Evolutionary conservation across 176 grass and related monocot genomes (phyloP), one percentile per base, ranked within the genome.

Genomic region (Stipa capillata): DNA sequence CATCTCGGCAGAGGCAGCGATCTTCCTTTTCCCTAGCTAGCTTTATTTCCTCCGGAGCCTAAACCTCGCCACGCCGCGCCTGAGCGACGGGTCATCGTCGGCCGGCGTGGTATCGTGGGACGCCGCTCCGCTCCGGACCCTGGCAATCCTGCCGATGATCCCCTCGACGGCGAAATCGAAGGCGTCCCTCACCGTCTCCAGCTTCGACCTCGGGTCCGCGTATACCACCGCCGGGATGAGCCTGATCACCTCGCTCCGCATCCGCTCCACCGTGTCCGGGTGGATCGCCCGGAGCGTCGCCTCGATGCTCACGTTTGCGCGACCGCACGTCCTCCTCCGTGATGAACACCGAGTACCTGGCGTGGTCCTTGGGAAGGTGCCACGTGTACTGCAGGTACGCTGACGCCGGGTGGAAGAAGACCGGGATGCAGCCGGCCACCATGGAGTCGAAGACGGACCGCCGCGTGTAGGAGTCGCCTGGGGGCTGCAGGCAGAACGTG

Each of bases 391-490:
- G 79, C 53, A 74, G 25, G 41, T 90, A 90, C 79, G 88, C 79
- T 11, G 88, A 69, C 20, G 29, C 34, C 32, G 15, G 9, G 72
- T 90, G 56, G 63, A 90, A 90, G 83, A 90, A 90, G 64, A 90
- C 88, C 41, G 84, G 83, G 48, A 90, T 83, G 77, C 88, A 87
- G 1, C 88, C 88, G 41, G 83, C 84, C 12, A 87, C 73, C 72
- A 90, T 87, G 5, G 88, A 78, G 73, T 90, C 88, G 57, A 90
- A 90, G 59, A 33, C 84, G 18, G 83, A 90, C 4, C 88, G 62
- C 36, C 84, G 83, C 63, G 88, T 90, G 75, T 34, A 79, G 8
- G 88, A 68, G 40, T 87, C 83, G 8, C 88, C 88, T 2, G 83
- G 73, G 10, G 88, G 88, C 80, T 90, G 88, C 65, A 90, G 76